Evolutionary conservation across 2,329 filamentous ascomycete genomes (phyloP).

Genomic region (Scedosporium boydii): DNA sequence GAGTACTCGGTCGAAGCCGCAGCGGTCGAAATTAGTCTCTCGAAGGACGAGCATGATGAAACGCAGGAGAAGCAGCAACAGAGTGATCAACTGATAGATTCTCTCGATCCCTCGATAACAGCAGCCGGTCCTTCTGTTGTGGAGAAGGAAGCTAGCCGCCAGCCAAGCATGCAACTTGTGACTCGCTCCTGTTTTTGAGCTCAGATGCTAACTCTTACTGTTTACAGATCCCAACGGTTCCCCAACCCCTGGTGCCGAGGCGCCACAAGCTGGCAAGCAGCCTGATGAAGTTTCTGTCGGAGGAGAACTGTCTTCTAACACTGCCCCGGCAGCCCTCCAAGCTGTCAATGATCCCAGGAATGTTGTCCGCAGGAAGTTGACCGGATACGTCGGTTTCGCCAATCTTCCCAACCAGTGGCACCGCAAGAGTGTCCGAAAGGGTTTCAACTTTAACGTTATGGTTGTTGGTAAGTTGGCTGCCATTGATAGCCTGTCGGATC

Average conservation of each 20-base stretch:
- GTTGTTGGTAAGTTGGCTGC: conserved; percentile 74
- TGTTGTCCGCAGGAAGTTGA: conserved; percentile 96
- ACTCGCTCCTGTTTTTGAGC: background rate
- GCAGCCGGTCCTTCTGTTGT: background rate
- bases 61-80: too few species aligned
- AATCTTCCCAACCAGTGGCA: conserved; percentile 99
- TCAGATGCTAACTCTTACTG: conserved; percentile 23
- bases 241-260: conserved; percentile 28
- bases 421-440: conserved; percentile 99
- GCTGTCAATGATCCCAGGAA: conserved; percentile 70
- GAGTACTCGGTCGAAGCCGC: too few species aligned
- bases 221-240: conserved; percentile 36
- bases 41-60: too few species aligned
- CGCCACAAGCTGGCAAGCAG: conserved; percentile 29
- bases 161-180: conserved; percentile 2
- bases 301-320: conserved; percentile 10
- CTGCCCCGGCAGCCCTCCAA: conserved; percentile 24
- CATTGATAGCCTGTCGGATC: background rate
- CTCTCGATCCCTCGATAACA: background rate
- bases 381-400: conserved; percentile 96
- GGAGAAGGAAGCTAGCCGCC: background rate
- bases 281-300: conserved; percentile 23
- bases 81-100: too few species aligned
- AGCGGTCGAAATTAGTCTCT: too few species aligned
- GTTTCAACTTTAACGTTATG: conserved; percentile 99